Percentiles rank a stretch among this genome's conserved stretches.
phyloP scores from a whole-genome alignment of 164 flowering plant genomes.

The Chloranthus sessilifolius region DNA sequence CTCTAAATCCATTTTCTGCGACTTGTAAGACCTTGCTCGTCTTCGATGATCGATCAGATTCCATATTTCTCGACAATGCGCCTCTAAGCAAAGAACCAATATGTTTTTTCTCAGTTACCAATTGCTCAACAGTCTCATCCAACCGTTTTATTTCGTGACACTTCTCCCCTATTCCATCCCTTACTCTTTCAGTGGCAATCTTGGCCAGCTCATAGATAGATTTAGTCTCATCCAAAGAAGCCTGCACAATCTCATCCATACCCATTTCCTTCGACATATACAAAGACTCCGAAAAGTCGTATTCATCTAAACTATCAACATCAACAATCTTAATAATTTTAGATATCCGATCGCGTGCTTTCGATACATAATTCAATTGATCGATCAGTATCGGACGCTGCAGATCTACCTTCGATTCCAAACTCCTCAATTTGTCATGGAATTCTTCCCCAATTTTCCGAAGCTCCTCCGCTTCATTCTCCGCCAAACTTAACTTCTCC shows the following conservation, averaged over 20 bases:
- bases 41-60: conserved; percentile 42
- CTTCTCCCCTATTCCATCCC: conserved; percentile 46
- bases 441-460: conserved; percentile 39
- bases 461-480: conserved; percentile 41
- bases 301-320: conserved; percentile 40
- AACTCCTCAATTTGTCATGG: conserved; percentile 38
- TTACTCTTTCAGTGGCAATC: conserved; percentile 45
- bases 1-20: conserved; percentile 81
- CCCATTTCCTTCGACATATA: conserved; percentile 77
- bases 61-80: conserved; percentile 64
- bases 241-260: conserved; percentile 74
- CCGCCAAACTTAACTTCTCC: conserved; percentile 35
- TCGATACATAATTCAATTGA: conserved; percentile 61
- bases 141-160: conserved; percentile 43
- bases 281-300: conserved; percentile 65
- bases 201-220: conserved; percentile 54
- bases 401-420: conserved; percentile 53
- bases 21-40: conserved; percentile 59
- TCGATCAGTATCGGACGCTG: conserved; percentile 64
- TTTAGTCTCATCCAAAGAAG: conserved; percentile 71
- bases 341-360: conserved; percentile 55
- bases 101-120: conserved; percentile 79
- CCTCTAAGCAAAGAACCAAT: conserved; percentile 83
- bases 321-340: conserved; percentile 57
- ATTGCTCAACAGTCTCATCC: conserved; percentile 55